A percentile compares a stretch with the other conserved stretches of the same genome.
Evolutionary conservation across 305 asterid species (phyloP).

Genomic region (Solanum aculeatissimum): DNA sequence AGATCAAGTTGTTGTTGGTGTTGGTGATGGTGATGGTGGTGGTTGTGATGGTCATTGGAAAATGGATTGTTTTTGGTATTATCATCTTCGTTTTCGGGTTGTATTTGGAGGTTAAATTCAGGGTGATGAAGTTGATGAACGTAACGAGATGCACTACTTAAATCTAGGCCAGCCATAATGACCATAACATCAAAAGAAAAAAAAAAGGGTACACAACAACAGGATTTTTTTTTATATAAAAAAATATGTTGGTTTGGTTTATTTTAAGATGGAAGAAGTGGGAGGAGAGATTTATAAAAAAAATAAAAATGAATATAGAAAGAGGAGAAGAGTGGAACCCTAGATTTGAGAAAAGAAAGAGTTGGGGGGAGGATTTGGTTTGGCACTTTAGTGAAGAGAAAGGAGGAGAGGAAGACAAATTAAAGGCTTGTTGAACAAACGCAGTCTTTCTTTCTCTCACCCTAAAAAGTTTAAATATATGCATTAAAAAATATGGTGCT

Average conservation of each 20-base stretch:
- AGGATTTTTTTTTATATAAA: neutral
- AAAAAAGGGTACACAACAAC: neutral
- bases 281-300: neutral
- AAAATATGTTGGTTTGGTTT: neutral
- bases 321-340: neutral
- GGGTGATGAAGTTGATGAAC: conserved; percentile 7
- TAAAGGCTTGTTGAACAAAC: neutral
- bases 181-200: neutral
- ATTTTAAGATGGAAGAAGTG: neutral
- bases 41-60: neutral
- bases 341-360: neutral
- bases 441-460: neutral
- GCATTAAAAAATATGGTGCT: neutral
- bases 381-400: neutral
- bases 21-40: neutral
- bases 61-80: neutral
- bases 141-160: conserved; percentile 1
- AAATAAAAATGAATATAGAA: neutral
- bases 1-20: neutral
- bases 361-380: neutral
- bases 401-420: neutral
- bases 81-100: neutral
- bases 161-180: conserved; percentile 2
- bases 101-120: conserved; percentile 1
- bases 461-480: neutral